Evolutionary conservation across 192 early-diverging fungal genomes (phyloP), one percentile per base, ranked within the genome.

Genomic region (Coemansia sp.): DNA sequence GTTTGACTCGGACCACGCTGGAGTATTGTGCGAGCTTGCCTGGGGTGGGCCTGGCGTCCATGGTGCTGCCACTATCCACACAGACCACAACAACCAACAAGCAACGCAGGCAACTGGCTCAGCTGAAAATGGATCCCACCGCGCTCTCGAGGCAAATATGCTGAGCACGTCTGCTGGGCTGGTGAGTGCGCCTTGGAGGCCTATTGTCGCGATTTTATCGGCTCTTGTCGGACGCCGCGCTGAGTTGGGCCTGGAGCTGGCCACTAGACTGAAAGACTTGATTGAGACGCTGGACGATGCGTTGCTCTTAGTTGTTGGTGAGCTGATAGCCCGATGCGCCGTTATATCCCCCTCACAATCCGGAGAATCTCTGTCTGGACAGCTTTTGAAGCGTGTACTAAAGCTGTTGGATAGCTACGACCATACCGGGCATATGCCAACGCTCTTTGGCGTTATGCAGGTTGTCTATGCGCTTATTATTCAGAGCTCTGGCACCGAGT

Each of bases 401-500:
- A 43, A 74, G 9, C 64, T 79, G 4, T 34, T 84, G 38, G 74
- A 84, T 5, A 65, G 53, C 46, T 57, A 73, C 34, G 52, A 27
- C 36, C 58, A 76, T 41, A 58, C 38, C 9, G 65, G 76, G 0
- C 73, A 83, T 49, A 75, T 75, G 74, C 81, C 81, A 12, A 73
- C 76, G 52, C 39, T 79, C 3, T 83, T 79, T 34, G 27, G 65
- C 22, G 74, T 66, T 1, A 58, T 83, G 46, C 76, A 61, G 22
- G 57, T 65, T 7, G 52, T 75, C 7, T 31, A 61, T 33, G 22
- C 29, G 34, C 64, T 83, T 29, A 24, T 78, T 3, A 34, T 29
- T 1, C 50, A 49, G 39, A 4, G 46, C 3, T 69, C 73, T 13
- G 24, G 55, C 43, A 20, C 13, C 2, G 47, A 44, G 3, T 27